Base-by-base conservation (phyloP, 805 yeast genomes). In the Limtongia smithiae region DNA sequence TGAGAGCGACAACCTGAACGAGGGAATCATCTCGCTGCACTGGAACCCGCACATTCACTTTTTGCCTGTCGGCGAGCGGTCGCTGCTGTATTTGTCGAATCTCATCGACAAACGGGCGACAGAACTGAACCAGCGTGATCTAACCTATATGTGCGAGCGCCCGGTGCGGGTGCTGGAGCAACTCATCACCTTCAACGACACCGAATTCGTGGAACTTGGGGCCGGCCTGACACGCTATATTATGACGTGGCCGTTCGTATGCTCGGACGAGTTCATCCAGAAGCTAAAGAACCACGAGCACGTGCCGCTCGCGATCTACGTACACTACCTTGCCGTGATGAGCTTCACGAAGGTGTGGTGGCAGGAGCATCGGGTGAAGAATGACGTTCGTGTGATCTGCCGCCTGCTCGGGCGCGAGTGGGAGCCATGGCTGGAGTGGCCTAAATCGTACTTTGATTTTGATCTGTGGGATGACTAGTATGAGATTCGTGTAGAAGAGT, bases 241-340 rank as follows among this genome's bases (percentile, higher is more conserved):
- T 37, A 48, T 54, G 52, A 54, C 58, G 31, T 54, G 58, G 58
- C 58, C 58, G 17, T 54, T 54, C 24, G 51, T 54, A 7, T 54
- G 58, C 31, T 51, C 58, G 24, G 58, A 51, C 42, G 58, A 54
- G 32, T 54, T 54, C 24, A 46, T 51, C 25, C 44, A 37, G 24
- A 51, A 48, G 38, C 50, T 54, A 27, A 51, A 51, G 31, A 39
- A 34, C 33, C 48, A 48, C 35, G 58, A 54, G 33, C 49, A 41
- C 2, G 58, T 54, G 14, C 52, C 58, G 22, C 46, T 54, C 17
- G 46, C 49, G 12, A 44, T 54, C 32, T 54, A 48, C 44, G 58
- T 51, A 41, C 58, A 54, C 38, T 54, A 48, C 24, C 55, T 54
- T 12, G 54, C 58, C 12, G 55, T 54, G 11, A 46, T 54, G 56